Evolutionary conservation across 495 filamentous ascomycete species (phyloP).

Genomic region (Aspergillus leporis): DNA sequence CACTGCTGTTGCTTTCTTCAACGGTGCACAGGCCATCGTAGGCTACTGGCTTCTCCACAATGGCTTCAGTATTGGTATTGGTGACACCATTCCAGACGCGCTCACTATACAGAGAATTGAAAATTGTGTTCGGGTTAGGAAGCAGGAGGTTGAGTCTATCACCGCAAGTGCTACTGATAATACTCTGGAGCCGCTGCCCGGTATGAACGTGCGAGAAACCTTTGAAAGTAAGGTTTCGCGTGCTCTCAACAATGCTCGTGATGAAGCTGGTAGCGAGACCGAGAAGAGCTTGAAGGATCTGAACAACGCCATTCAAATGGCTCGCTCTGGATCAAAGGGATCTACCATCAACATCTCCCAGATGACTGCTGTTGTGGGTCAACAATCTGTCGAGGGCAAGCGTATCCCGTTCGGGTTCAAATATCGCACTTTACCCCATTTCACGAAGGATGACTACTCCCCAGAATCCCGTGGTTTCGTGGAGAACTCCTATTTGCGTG

Average conservation of each 20-base stretch:
- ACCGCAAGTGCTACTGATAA: slow-evolving; percentile 80
- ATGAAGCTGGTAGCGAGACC: slow-evolving; percentile 88
- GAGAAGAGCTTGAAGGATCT: slow-evolving; percentile 89
- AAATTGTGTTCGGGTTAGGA: slow-evolving; percentile 72
- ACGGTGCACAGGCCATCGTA: slow-evolving; percentile 87
- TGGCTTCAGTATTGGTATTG: slow-evolving; percentile 97
- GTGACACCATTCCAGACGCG: slow-evolving; percentile 92
- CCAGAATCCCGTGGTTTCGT: slow-evolving; percentile 97
- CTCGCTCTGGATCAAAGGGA: slow-evolving; percentile 92
- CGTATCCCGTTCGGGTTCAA: slow-evolving; percentile 99
- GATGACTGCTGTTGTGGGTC: slow-evolving; percentile 96
- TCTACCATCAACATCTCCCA: slow-evolving; percentile 99
- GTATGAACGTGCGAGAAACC: slow-evolving; percentile 97
- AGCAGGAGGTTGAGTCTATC: slow-evolving; percentile 72
- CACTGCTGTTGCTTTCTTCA: slow-evolving; percentile 92
- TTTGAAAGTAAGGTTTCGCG: slow-evolving; percentile 96
- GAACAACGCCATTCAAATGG: slow-evolving; percentile 97
- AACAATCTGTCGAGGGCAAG: slow-evolving; percentile 97
- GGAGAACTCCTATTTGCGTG: slow-evolving; percentile 97
- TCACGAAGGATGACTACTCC: slow-evolving; percentile 98
- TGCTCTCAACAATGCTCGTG: slow-evolving; percentile 91
- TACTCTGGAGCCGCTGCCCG: slow-evolving; percentile 80
- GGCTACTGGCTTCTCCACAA: slow-evolving; percentile 98
- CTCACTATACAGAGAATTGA: slow-evolving; percentile 81
- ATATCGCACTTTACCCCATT: slow-evolving; percentile 94